Evolutionary conservation across 1,284 basidiomycete genomes (phyloP).

Genomic region (Cutaneotrichosporon spelunceum): DNA sequence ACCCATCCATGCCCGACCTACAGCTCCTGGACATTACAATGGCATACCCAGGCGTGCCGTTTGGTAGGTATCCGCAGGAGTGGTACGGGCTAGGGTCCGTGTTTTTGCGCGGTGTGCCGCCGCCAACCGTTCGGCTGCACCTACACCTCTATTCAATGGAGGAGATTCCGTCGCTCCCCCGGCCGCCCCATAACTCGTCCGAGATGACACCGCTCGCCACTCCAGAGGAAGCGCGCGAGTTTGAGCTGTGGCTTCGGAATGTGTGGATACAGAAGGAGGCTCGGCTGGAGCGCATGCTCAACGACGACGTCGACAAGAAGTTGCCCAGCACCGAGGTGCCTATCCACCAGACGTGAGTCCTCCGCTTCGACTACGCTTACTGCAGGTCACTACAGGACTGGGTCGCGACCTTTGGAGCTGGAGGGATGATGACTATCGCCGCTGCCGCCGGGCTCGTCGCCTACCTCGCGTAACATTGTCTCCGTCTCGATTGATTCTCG

Average conservation of each 20-base stretch:
- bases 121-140: conserved; percentile 83
- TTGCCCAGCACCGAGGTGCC: conserved; percentile 23
- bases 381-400: conserved; percentile 36
- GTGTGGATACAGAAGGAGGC: conserved; percentile 83
- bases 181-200: not conserved
- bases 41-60: conserved; percentile 73
- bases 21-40: conserved; percentile 84
- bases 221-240: conserved; percentile 63
- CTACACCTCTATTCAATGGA: conserved; percentile 61
- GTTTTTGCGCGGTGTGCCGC: conserved; percentile 75
- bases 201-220: conserved; percentile 52
- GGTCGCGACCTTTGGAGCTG: conserved; percentile 39
- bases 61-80: conserved; percentile 50
- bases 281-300: conserved; percentile 63
- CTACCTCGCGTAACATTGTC: not conserved
- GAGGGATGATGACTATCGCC: conserved; percentile 30
- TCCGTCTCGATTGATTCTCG: not conserved
- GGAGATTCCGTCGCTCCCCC: conserved; percentile 33
- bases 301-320: not conserved
- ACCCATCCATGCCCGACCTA: conserved; percentile 70
- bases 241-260: conserved; percentile 77
- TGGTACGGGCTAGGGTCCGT: conserved; percentile 74
- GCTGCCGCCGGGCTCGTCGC: not conserved
- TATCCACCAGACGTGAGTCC: conserved; percentile 38
- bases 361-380: not conserved